Percentiles rank a stretch among this genome's conserved stretches.
These are phyloP conservation scores for Ceratopteris richardii DNA, from an alignment of 75 land plant genomes.

Conservation along the genomic window DNA sequence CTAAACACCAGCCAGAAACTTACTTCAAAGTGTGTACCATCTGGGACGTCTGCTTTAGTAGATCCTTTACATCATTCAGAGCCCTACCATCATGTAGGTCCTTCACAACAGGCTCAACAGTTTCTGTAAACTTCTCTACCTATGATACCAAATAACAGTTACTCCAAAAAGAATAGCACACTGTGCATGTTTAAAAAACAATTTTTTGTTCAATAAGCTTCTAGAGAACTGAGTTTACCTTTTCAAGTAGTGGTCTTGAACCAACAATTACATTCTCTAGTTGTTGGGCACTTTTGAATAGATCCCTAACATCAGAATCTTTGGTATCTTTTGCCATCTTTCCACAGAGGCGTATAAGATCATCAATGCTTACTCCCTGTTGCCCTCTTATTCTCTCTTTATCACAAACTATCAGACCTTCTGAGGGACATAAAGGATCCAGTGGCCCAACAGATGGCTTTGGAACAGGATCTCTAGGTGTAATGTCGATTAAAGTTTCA, in stretches of 20 bases:
- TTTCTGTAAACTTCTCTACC: background rate
- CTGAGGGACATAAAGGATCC: constrained; percentile 53
- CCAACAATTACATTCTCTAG: constrained; percentile 60
- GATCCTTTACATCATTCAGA: background rate
- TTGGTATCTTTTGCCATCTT: constrained; percentile 74
- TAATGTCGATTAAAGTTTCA: constrained; percentile 92
- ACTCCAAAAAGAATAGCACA: background rate
- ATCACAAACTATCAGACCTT: constrained; percentile 92
- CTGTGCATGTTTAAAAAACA: background rate
- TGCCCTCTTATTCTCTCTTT: constrained; percentile 73
- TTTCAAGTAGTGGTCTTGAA: constrained; percentile 69
- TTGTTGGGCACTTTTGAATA: constrained; percentile 57
- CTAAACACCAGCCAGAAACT: no score
- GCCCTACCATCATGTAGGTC: constrained; percentile 1
- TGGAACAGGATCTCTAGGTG: constrained; percentile 72
- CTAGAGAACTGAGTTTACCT: constrained; percentile 36
- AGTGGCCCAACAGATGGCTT: constrained; percentile 65
- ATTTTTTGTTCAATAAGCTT: background rate
- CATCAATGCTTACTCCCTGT: constrained; percentile 92
- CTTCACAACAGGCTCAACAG: constrained; percentile 5
- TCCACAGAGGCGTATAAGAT: constrained; percentile 40
- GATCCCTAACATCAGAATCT: constrained; percentile 65
- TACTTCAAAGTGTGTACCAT: constrained; percentile 5
- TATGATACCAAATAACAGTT: background rate
- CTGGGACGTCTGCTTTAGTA: background rate